A percentile compares a stretch with the other conserved stretches of the same genome.
Evolutionary conservation across 176 grass and related monocot species (phyloP).

Genomic region (Pharus latifolius): DNA sequence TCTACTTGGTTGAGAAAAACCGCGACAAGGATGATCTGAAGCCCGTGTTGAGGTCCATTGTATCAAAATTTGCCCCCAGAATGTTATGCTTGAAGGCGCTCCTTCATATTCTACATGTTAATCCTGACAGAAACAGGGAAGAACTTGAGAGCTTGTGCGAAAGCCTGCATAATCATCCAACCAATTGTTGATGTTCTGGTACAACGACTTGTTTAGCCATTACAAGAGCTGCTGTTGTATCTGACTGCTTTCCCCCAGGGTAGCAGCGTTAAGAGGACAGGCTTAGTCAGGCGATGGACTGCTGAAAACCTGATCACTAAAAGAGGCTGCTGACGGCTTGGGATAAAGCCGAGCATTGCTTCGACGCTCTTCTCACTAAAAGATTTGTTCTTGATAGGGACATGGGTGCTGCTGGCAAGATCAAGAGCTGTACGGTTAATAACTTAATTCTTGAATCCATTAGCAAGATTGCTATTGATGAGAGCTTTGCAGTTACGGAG

Average conservation of each 20-base stretch:
- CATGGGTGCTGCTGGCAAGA: neutral
- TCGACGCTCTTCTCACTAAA: neutral
- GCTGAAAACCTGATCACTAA: neutral
- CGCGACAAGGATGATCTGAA: too few species aligned
- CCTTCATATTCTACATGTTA: neutral
- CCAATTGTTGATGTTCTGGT: neutral
- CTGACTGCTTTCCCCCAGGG: neutral
- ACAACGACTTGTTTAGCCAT: neutral
- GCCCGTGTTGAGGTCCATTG: too few species aligned
- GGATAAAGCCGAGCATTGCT: neutral
- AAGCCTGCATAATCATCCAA: neutral
- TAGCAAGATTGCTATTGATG: neutral
- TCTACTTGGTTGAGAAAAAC: too few species aligned
- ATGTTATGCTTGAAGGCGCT: too few species aligned
- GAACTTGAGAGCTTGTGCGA: fast-evolving
- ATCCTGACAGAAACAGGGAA: fast-evolving
- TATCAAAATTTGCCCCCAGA: too few species aligned
- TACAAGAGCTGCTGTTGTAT: slow-evolving; percentile 13
- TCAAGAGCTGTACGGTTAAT: slow-evolving; percentile 2
- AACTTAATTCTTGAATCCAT: neutral
- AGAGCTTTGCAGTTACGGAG: neutral
- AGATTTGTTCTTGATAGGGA: neutral
- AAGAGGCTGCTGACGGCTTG: neutral
- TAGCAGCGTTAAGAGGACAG: neutral
- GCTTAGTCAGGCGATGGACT: neutral